Conservation (phyloP, 805 yeast species). For the Candida chilensis region DNA sequence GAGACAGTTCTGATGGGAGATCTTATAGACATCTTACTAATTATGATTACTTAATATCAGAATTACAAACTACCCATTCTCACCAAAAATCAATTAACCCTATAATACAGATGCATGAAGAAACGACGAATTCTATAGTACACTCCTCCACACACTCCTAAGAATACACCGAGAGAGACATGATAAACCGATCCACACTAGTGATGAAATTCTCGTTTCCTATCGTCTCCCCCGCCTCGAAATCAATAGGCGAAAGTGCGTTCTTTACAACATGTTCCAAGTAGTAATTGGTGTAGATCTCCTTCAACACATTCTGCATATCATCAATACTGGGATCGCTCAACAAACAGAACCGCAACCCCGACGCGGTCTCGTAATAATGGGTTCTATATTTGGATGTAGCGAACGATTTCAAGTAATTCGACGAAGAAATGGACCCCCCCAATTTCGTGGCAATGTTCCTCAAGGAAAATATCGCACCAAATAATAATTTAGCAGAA, state of each 20-base stretch:
- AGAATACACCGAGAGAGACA: too few relatives aligned
- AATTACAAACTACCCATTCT: too few relatives aligned
- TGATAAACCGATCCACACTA: conserved; percentile 55
- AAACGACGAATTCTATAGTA: too few relatives aligned
- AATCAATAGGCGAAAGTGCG: conserved; percentile 51
- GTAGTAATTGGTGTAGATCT: conserved; percentile 51
- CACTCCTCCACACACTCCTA: too few relatives aligned
- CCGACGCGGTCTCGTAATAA: conserved; percentile 70
- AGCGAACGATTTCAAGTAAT: conserved; percentile 42
- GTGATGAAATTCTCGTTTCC: conserved; percentile 45
- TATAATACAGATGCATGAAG: too few relatives aligned
- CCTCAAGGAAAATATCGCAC: conserved; percentile 71
- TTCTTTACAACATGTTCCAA: conserved; percentile 56
- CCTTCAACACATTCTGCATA: conserved; percentile 43
- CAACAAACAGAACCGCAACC: conserved; percentile 64
- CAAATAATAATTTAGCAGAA: conserved; percentile 74
- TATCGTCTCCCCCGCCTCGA: conserved; percentile 39
- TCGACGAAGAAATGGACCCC: conserved; percentile 11
- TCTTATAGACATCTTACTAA: too few relatives aligned
- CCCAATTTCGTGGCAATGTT: conserved; percentile 57
- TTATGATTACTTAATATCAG: too few relatives aligned
- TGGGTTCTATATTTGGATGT: conserved; percentile 77
- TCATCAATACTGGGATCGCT: conserved; percentile 57
- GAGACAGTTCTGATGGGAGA: too few relatives aligned
- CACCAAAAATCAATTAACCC: too few relatives aligned